Conservation (phyloP, 805 yeast genomes). For the Kodamaea sagamina region DNA sequence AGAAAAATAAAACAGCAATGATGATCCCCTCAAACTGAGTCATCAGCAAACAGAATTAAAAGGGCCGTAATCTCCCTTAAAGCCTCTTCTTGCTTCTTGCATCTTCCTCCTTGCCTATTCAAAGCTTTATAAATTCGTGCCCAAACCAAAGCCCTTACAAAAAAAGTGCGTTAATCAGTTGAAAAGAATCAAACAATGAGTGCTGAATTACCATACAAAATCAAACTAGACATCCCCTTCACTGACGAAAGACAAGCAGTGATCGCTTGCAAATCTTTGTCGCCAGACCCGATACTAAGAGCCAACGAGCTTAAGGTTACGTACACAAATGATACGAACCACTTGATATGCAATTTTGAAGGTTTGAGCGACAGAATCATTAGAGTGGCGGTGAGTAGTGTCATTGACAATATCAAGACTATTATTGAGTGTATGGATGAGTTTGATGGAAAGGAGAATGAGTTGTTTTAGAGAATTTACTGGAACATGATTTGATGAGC, state of each 20-base stretch:
- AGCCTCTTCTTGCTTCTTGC: too few species aligned
- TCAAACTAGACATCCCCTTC: slow-evolving; percentile 62
- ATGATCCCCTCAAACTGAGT: too few species aligned
- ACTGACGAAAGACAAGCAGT: slow-evolving; percentile 56
- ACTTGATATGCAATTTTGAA: slow-evolving; percentile 49
- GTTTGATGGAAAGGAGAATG: slow-evolving; percentile 46
- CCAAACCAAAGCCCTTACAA: background rate
- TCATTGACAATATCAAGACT: slow-evolving; percentile 74
- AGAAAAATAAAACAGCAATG: too few species aligned
- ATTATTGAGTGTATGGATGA: slow-evolving; percentile 79
- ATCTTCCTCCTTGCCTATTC: background rate
- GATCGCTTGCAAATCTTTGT: slow-evolving; percentile 60
- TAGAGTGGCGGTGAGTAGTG: slow-evolving; percentile 81
- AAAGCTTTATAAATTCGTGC: background rate
- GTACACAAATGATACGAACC: slow-evolving; percentile 38
- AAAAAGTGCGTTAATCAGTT: background rate
- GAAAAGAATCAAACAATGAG: background rate
- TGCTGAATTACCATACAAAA: slow-evolving; percentile 13
- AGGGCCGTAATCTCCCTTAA: too few species aligned
- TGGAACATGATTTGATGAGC: too few species aligned
- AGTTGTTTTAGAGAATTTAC: slow-evolving; percentile 23
- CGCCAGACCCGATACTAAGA: slow-evolving; percentile 81
- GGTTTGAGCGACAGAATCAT: slow-evolving; percentile 74
- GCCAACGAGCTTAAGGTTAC: slow-evolving; percentile 60
- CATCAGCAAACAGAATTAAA: too few species aligned